phyloP scores from a whole-genome alignment of 2,329 filamentous ascomycete species.

The Penicillium rolfsii region DNA sequence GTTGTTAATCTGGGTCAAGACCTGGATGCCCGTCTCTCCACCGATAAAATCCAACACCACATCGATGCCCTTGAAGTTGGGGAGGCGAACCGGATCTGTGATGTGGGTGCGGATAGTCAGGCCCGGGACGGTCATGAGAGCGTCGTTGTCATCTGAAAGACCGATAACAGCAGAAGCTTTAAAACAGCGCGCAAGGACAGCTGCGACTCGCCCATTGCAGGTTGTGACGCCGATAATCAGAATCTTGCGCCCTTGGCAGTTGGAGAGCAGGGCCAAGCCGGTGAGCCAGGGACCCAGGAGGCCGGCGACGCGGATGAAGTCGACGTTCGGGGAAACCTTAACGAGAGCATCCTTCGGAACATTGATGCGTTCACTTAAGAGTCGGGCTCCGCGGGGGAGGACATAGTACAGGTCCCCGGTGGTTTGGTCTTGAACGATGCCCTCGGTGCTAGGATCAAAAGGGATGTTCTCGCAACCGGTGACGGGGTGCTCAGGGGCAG shows the following conservation, averaged over 20 bases:
- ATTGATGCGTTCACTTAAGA: neutral
- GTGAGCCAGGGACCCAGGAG: neutral
- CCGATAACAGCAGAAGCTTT: neutral
- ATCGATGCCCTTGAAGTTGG: neutral
- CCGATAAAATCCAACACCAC: neutral
- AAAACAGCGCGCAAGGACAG: neutral
- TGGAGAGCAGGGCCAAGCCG: neutral
- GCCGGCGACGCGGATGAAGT: neutral
- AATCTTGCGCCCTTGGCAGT: neutral
- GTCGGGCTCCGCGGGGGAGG: neutral
- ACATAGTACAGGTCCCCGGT: neutral
- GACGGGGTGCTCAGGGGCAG: neutral
- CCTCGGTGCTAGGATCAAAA: neutral
- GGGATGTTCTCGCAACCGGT: neutral
- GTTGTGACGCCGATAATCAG: neutral
- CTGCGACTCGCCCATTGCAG: neutral
- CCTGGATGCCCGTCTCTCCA: neutral
- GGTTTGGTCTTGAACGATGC: neutral
- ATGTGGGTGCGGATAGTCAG: neutral
- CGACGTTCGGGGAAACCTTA: neutral
- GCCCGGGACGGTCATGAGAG: neutral
- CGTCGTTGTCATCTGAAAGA: neutral
- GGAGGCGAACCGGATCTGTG: neutral
- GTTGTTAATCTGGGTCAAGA: neutral
- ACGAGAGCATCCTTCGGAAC: neutral